Conservation (phyloP, 495 filamentous ascomycete genomes). For the Tuber calosporum region DNA sequence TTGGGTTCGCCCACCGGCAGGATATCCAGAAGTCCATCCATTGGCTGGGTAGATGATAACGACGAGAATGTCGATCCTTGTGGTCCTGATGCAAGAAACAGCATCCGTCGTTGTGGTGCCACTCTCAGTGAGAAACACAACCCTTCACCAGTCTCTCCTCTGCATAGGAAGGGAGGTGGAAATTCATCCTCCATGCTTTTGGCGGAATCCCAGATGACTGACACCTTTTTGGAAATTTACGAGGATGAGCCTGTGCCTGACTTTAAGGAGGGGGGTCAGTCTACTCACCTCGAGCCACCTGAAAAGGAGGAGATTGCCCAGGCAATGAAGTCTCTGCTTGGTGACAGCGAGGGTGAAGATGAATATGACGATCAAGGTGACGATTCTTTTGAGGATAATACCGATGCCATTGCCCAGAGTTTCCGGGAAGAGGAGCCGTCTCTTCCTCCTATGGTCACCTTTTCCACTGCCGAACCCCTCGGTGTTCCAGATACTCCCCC, state of each 20-base stretch:
- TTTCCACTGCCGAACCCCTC: conserved; percentile 37
- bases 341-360: conserved; percentile 27
- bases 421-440: conserved; percentile 26
- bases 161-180: conserved; percentile 22
- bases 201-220: conserved; percentile 38
- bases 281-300: conserved; percentile 9
- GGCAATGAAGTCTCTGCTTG: conserved; percentile 31
- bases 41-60: conserved; percentile 40
- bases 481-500: conserved; percentile 28
- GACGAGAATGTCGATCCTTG: conserved; percentile 40
- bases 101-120: conserved; percentile 29
- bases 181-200: conserved; percentile 33
- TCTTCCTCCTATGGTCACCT: conserved; percentile 34
- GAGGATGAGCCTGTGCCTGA: conserved; percentile 50
- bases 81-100: conserved; percentile 32
- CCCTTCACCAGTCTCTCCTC: conserved; percentile 19
- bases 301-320: conserved; percentile 46
- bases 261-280: conserved; percentile 23
- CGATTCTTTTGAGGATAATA: conserved; percentile 57
- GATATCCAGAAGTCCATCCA: conserved; percentile 35
- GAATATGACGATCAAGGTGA: conserved; percentile 35
- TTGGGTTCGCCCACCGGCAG: conserved; percentile 33
- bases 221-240: conserved; percentile 49
- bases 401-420: conserved; percentile 37
- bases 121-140: conserved; percentile 27